phyloP scores from a whole-genome alignment of 2,329 filamentous ascomycete species.

The Diplodia seriata region DNA sequence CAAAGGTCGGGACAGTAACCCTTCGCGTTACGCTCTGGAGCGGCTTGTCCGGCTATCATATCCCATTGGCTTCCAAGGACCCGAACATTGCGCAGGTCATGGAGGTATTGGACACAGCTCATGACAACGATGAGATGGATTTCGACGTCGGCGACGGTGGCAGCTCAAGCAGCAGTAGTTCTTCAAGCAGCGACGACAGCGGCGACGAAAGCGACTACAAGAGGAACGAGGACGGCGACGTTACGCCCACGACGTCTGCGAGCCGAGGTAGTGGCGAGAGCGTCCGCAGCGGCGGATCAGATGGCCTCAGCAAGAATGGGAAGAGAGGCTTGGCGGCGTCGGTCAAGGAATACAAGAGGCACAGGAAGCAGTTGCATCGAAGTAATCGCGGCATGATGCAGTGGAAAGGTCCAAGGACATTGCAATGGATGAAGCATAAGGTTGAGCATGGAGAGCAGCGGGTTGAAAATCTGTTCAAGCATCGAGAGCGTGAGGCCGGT shows the following conservation, averaged over 20 bases:
- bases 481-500: constrained; percentile 63
- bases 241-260: constrained; percentile 39
- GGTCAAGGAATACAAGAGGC: constrained; percentile 66
- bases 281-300: constrained; percentile 32
- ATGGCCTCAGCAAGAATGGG: constrained; percentile 39
- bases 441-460: constrained; percentile 59
- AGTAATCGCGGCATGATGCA: constrained; percentile 76
- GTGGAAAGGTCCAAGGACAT: constrained; percentile 65
- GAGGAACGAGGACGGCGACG: constrained; percentile 36
- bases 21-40: constrained; percentile 66
- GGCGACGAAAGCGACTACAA: constrained; percentile 33
- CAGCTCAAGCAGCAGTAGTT: constrained; percentile 23
- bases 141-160: constrained; percentile 40
- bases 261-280: constrained; percentile 36
- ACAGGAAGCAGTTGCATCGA: constrained; percentile 67
- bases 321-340: constrained; percentile 59
- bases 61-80: constrained; percentile 62
- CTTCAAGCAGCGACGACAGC: constrained; percentile 30
- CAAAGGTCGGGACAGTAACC: constrained; percentile 63
- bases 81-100: constrained; percentile 64
- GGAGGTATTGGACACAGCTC: constrained; percentile 68
- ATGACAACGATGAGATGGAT: constrained; percentile 60
- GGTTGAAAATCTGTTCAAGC: constrained; percentile 60
- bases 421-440: constrained; percentile 66
- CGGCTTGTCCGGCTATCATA: constrained; percentile 67